phyloP scores from a whole-genome alignment of 768 basidiomycete species.

The Lactarius sp. region DNA sequence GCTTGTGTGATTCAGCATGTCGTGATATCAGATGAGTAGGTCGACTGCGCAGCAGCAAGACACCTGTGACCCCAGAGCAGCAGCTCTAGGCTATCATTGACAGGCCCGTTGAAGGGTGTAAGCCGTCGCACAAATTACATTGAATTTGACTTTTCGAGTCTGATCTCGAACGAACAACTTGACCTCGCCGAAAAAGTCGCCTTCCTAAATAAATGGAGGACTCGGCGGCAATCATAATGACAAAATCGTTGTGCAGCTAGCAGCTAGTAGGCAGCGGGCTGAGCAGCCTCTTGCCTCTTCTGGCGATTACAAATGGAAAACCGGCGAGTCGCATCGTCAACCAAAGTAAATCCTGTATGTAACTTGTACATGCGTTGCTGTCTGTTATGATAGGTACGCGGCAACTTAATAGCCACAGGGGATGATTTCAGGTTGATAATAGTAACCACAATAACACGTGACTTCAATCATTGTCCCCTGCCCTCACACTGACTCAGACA shows the following conservation, averaged over 20 bases:
- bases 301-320: background rate
- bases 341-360: background rate
- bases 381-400: background rate
- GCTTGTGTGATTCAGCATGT: background rate
- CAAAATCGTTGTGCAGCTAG: background rate
- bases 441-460: too few species aligned
- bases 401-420: too few species aligned
- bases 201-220: too few species aligned
- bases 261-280: too few species aligned
- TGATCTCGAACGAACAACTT: constrained; percentile 30
- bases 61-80: too few species aligned
- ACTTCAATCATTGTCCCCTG: too few species aligned
- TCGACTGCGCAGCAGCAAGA: background rate
- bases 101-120: constrained; percentile 50
- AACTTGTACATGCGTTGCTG: too few species aligned
- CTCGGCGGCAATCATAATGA: background rate
- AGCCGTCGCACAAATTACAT: constrained; percentile 12
- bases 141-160: background rate
- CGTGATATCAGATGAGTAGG: background rate
- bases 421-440: background rate
- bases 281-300: background rate
- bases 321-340: background rate
- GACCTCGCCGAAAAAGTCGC: constrained; percentile 39
- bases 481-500: too few species aligned
- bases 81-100: constrained; percentile 49